phyloP scores from a whole-genome alignment of 163 green algal species.

The Scenedesmus sp. region DNA sequence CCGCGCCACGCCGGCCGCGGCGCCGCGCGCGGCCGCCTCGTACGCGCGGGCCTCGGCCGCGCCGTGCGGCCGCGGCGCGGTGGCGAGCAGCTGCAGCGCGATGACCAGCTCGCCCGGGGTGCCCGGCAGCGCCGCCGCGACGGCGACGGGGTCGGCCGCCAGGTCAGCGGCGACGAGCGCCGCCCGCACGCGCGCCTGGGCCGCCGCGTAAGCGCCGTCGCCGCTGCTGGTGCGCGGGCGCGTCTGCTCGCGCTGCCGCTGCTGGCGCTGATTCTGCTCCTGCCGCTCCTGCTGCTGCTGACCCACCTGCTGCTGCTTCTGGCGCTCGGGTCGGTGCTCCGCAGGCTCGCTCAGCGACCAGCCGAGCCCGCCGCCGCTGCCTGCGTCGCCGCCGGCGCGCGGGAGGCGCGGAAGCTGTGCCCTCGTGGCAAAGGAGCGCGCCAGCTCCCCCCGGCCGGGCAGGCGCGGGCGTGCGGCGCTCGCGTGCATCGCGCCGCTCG shows the following conservation, averaged over 20 bases:
- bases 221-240: no score
- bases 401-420: no score
- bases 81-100: constrained; percentile 30
- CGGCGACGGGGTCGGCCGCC: not conserved
- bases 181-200: constrained; percentile 21
- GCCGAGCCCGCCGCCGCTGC: not conserved
- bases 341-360: no score
- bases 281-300: not conserved
- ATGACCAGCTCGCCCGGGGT: constrained; percentile 25
- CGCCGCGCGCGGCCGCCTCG: not conserved
- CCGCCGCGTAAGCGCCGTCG: constrained; percentile 6
- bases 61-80: not conserved
- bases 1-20: constrained; percentile 2
- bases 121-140: constrained; percentile 6
- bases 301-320: not conserved
- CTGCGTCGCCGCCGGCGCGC: not conserved
- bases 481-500: no score
- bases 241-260: no score
- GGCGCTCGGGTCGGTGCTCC: not conserved
- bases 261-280: not conserved
- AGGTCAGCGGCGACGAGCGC: constrained; percentile 26
- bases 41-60: constrained; percentile 11
- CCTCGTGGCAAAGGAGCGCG: no score
- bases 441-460: no score
- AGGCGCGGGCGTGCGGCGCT: no score